Conservation (phyloP, 2,329 filamentous ascomycete genomes). For the Fusarium torulosum region DNA sequence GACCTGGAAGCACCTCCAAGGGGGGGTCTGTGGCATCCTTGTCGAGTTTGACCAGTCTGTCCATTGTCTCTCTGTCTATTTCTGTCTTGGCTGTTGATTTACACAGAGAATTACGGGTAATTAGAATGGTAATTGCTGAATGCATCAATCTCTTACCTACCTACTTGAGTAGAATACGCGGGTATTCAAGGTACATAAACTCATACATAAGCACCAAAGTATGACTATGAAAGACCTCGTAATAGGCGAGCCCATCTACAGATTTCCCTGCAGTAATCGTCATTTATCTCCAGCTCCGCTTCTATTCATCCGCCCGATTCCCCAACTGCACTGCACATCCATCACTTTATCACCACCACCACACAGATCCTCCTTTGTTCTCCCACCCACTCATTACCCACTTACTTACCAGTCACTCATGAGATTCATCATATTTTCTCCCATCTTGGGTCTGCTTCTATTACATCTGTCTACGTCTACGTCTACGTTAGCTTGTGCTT, state of each 20-base stretch:
- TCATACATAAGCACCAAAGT: slow-evolving; percentile 15
- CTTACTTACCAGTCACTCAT: slow-evolving; percentile 6
- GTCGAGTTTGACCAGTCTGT: slow-evolving; percentile 18
- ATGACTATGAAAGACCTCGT: slow-evolving; percentile 13
- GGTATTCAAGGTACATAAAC: background rate
- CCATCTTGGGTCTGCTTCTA: background rate
- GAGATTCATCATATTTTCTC: slow-evolving; percentile 33
- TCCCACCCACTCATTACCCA: slow-evolving; percentile 20
- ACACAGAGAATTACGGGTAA: background rate
- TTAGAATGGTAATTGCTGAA: background rate
- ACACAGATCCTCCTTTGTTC: slow-evolving; percentile 6
- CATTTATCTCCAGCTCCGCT: slow-evolving; percentile 14
- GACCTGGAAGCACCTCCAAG: slow-evolving; percentile 11
- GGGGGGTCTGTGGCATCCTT: slow-evolving; percentile 14
- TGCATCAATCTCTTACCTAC: background rate
- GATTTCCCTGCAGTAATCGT: slow-evolving; percentile 14
- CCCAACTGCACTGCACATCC: slow-evolving; percentile 15
- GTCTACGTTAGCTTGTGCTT: background rate
- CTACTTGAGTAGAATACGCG: background rate
- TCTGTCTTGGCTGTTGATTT: slow-evolving; percentile 9
- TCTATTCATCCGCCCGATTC: slow-evolving; percentile 12
- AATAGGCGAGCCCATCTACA: slow-evolving; percentile 15
- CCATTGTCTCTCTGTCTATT: background rate
- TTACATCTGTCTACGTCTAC: too few species aligned
- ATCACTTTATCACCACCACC: slow-evolving; percentile 25